Evolutionary conservation across 106 monocot genomes (phyloP).

Genomic region (Narthecium ossifragum): DNA sequence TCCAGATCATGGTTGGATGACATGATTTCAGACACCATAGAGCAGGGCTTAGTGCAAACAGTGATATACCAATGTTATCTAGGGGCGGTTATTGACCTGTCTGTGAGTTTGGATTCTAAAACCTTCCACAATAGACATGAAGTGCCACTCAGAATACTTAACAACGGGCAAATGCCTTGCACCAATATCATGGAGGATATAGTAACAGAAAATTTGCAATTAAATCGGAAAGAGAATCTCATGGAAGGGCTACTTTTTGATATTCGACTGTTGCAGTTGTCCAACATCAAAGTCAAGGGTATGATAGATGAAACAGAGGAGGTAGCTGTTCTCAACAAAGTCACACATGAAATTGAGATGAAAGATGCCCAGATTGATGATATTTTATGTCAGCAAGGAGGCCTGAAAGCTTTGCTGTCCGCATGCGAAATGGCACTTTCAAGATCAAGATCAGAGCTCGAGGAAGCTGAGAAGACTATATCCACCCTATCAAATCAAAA

Average conservation of each 20-base stretch:
- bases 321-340: slow-evolving; percentile 15
- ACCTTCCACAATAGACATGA: no score
- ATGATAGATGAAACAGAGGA: slow-evolving; percentile 33
- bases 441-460: slow-evolving; percentile 30
- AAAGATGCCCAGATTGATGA: slow-evolving; percentile 40
- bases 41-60: slow-evolving; percentile 21
- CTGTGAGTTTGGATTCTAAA: no score
- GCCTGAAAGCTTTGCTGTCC: slow-evolving; percentile 21
- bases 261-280: slow-evolving; percentile 48
- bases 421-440: slow-evolving; percentile 22
- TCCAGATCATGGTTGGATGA: slow-evolving; percentile 31
- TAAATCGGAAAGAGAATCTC: slow-evolving; percentile 29
- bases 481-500: slow-evolving; percentile 36
- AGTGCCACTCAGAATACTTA: no score
- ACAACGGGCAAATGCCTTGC: no score
- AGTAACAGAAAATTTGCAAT: slow-evolving; percentile 17
- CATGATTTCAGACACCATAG: slow-evolving; percentile 17
- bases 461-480: slow-evolving; percentile 23
- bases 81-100: no score
- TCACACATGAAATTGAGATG: slow-evolving; percentile 31
- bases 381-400: slow-evolving; percentile 19
- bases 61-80: no score
- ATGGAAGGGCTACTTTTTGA: slow-evolving; percentile 40
- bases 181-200: no score
- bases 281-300: slow-evolving; percentile 18